Base-by-base conservation (phyloP, 306 rosid genomes). In the Fragaria nilgerrensis region DNA sequence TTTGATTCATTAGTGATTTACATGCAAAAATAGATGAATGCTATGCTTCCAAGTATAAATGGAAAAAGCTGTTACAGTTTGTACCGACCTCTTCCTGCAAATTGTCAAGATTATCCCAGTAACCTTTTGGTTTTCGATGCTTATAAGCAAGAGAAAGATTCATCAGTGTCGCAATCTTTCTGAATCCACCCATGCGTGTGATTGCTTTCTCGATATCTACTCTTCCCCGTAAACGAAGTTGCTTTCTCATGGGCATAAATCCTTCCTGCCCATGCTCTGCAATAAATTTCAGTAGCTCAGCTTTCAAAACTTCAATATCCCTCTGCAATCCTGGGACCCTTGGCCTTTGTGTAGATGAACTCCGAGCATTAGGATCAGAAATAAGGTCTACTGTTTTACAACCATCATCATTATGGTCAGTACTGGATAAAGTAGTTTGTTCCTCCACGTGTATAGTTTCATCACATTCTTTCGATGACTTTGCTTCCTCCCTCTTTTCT, bases 221-320 rank as follows among this genome's bases (percentile, higher is more conserved):
- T 65, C 97, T 83, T 80, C 95, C 93, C 37, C 81, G 92, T 83
- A 89, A 68, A 48, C 97, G 92, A 75, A 91, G 95, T 62, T 91
- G 97, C 89, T 91, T 93, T 83, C 98, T 87, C 98, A 93, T 88
- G 72, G 97, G 98, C 98, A 93, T 93, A 77, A 91, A 93, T 79
- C 97, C 97, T 89, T 89, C 97, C 68, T 91, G 98, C 55, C 98
- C 98, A 76, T 88, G 84, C 58, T 93, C 96, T 22, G 88, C 82
- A 78, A 91, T 82, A 75, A 93, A 91, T 66, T 89, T 93, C 73
- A 83, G 78, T 61, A 93, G 87, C 89, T 89, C 97, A 10, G 88
- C 72, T 80, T 91, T 93, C 25, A 91, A 87, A 81, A 93, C 86
- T 82, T 91, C 91, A 37, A 88, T 81, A 77, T 93, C 93, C 85